Percentiles rank a stretch among this genome's conserved stretches.
Evolutionary conservation across 2,329 filamentous ascomycete species (phyloP).

Genomic region (Xylariaceae sp.): DNA sequence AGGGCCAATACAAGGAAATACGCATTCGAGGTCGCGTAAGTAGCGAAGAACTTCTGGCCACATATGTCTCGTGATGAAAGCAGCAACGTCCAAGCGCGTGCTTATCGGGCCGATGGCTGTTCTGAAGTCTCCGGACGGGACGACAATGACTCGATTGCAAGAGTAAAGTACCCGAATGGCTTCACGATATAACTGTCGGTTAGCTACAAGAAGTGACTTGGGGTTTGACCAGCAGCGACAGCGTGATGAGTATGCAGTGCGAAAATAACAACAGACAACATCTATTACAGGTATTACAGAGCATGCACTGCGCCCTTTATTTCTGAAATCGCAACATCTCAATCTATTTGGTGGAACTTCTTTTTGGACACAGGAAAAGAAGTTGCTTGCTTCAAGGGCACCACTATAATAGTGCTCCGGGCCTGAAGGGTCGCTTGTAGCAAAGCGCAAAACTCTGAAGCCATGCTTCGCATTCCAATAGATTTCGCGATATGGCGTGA

Average conservation of each 20-base stretch:
- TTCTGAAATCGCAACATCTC: background rate
- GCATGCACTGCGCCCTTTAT: background rate
- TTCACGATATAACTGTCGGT: slow-evolving; percentile 6
- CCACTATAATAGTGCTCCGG: no score
- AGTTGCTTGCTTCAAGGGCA: background rate
- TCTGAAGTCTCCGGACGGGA: slow-evolving; percentile 11
- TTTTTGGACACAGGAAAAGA: background rate
- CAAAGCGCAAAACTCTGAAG: background rate
- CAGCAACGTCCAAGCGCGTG: slow-evolving; percentile 18
- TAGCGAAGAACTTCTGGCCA: slow-evolving; percentile 22
- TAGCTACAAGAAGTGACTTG: slow-evolving; percentile 5
- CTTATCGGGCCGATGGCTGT: background rate
- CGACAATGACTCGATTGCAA: slow-evolving; percentile 15
- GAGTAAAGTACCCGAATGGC: slow-evolving; percentile 19
- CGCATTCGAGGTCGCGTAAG: slow-evolving; percentile 16
- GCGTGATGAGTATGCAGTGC: slow-evolving; percentile 17
- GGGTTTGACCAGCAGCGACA: slow-evolving; percentile 20
- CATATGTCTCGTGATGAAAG: slow-evolving; percentile 26
- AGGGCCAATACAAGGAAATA: slow-evolving; percentile 15
- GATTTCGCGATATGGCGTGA: slow-evolving; percentile 11
- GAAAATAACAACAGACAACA: slow-evolving; percentile 1
- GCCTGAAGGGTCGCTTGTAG: background rate
- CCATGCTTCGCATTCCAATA: slow-evolving; percentile 10
- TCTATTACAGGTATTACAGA: no score
- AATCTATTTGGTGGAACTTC: background rate